Evolutionary conservation across 345 rosid species (phyloP), one percentile per base, ranked within the genome.

Genomic region (Salix suchowensis): DNA sequence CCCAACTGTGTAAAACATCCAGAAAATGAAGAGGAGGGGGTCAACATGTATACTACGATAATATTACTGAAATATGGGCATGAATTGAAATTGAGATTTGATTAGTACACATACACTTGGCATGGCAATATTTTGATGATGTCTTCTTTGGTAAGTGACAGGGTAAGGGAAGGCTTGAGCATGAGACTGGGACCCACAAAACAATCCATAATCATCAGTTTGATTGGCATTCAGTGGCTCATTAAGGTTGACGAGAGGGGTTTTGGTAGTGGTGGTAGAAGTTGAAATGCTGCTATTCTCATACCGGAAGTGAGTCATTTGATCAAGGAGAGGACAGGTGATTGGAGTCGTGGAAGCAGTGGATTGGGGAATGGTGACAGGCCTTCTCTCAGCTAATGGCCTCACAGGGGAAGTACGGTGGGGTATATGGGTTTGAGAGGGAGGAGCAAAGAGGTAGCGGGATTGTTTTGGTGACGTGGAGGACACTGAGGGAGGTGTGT

Each of bases 331-430:
- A 74, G 87, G 76, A 73, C 84, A 67, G 36, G 76, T 66, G 34
- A 26, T 18, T 40, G 77, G 69, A 58, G 15, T 54, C 44, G 68
- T 34, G 73, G 30, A 37, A 68, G 82, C 10, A 16, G 77, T 70
- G 6, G 88, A 55, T 55, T 68, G 76, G 36, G 78, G 50, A 14
- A 76, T 72, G 24, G 74, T 40, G 11, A 80, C 77, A 65, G 84
- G 85, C 18, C 74, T 78, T 72, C 69, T 87, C 74, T 89, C 88
- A 39, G 90, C 85, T 70, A 85, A 64, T 75, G 91, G 90, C 81
- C 82, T 90, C 80, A 86, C 76, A 1, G 87, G 86, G 73, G 82
- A 83, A 81, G 67, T 58, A 58, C 82, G 75, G 18, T 74, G 65
- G 23, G 77, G 75, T 21, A 65, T 30, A 42, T n/a, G 18, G 58